Evolutionary conservation across 495 filamentous ascomycete species (phyloP).

Genomic region (Evansstolkia leycettana): DNA sequence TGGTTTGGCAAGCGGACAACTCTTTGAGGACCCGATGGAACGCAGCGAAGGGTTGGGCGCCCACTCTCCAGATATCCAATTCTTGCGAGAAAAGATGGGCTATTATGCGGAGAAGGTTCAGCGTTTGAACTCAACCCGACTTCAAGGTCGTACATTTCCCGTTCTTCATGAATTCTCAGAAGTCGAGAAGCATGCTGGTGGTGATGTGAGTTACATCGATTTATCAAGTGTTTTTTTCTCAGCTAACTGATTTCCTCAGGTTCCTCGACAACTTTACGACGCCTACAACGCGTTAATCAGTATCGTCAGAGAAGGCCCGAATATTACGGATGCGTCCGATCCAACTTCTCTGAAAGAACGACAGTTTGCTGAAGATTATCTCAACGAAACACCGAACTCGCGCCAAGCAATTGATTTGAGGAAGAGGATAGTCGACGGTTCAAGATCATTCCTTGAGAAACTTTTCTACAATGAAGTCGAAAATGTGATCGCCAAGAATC

Average conservation of each 20-base stretch:
- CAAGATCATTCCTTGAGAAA: conserved; percentile 62
- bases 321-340: conserved; percentile 36
- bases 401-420: conserved; percentile 45
- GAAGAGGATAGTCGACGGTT: conserved; percentile 66
- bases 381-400: conserved; percentile 57
- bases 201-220: conserved; percentile 36
- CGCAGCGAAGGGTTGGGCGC: conserved; percentile 27
- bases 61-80: conserved; percentile 52
- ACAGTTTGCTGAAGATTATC: conserved; percentile 60
- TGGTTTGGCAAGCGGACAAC: conserved; percentile 37
- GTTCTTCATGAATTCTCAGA: conserved; percentile 59
- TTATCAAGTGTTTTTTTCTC: background rate
- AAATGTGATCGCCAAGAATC: conserved; percentile 62
- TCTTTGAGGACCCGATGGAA: conserved; percentile 59
- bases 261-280: conserved; percentile 55
- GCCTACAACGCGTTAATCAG: conserved; percentile 67
- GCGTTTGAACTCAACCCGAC: conserved; percentile 57
- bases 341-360: conserved; percentile 53
- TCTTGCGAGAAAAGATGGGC: conserved; percentile 66
- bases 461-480: conserved; percentile 63
- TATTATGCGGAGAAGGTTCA: conserved; percentile 66
- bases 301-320: conserved; percentile 55
- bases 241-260: conserved; percentile 20
- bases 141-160: conserved; percentile 51
- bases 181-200: conserved; percentile 54